These are phyloP conservation scores for Axilococcus clingmanii DNA, from an alignment of 139 green algal species.

Conservation along the genomic window DNA sequence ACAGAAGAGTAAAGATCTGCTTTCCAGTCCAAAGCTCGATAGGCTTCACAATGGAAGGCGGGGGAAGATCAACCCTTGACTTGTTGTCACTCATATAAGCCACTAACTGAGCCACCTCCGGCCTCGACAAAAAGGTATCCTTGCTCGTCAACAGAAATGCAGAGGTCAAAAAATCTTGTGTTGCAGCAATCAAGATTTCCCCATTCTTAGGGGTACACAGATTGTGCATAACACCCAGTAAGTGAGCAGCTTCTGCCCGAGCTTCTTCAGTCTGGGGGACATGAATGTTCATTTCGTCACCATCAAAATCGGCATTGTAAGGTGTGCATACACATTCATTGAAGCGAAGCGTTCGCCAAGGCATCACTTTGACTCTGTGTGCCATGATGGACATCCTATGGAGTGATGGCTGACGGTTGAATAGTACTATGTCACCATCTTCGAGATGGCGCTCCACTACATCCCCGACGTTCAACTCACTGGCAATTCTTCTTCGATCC, in stretches of 20 bases:
- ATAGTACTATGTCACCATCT: slow-evolving; percentile 94
- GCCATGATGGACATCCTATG: slow-evolving; percentile 98
- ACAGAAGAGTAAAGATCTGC: slow-evolving; percentile 82
- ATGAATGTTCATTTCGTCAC: slow-evolving; percentile 99
- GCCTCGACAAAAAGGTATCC: slow-evolving; percentile 61
- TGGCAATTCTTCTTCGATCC: slow-evolving; percentile 74
- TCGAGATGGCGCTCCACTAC: slow-evolving; percentile 87
- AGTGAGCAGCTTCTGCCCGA: slow-evolving; percentile 73
- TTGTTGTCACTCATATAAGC: slow-evolving; percentile 51
- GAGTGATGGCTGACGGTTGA: slow-evolving; percentile 96
- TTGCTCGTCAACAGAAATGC: slow-evolving; percentile 84
- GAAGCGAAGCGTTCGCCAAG: slow-evolving; percentile 90
- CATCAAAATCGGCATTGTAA: slow-evolving; percentile 99
- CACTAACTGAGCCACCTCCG: slow-evolving; percentile 60
- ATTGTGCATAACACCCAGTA: slow-evolving; percentile 91
- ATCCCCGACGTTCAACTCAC: slow-evolving; percentile 79
- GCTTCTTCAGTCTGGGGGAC: slow-evolving; percentile 95
- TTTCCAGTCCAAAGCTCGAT: slow-evolving; percentile 97
- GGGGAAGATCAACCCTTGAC: slow-evolving; percentile 45
- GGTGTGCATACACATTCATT: slow-evolving; percentile 96
- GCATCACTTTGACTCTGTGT: slow-evolving; percentile 76
- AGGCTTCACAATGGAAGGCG: slow-evolving; percentile 70
- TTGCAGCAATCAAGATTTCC: slow-evolving; percentile 89
- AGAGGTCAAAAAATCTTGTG: slow-evolving; percentile 95
- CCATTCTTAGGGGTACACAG: slow-evolving; percentile 95